phyloP scores from a whole-genome alignment of 2,329 filamentous ascomycete genomes.

The Septoria linicola region DNA sequence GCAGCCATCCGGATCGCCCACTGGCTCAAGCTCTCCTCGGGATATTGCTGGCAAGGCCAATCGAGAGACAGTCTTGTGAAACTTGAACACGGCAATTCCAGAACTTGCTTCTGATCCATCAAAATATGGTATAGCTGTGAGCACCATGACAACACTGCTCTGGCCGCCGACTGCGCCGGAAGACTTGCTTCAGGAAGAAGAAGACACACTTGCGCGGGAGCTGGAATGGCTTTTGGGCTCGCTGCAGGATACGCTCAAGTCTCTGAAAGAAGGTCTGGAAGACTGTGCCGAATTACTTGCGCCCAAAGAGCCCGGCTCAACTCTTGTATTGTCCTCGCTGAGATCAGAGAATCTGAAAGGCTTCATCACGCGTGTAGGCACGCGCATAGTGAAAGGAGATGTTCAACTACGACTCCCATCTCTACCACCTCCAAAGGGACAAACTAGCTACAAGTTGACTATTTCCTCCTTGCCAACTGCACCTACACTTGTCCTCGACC shows the following conservation, averaged over 20 bases:
- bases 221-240: constrained; percentile 63
- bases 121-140: neutral
- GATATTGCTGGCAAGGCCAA: too few species aligned
- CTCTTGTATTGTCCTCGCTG: constrained; percentile 82
- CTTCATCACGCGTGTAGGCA: constrained; percentile 83
- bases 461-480: constrained; percentile 55
- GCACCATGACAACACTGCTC: constrained; percentile 60
- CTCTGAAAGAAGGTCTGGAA: constrained; percentile 70
- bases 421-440: constrained; percentile 56
- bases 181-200: constrained; percentile 53
- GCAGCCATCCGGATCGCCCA: neutral
- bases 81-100: too few species aligned
- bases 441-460: constrained; percentile 52
- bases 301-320: constrained; percentile 80
- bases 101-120: constrained; percentile 3
- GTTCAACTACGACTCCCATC: constrained; percentile 75
- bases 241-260: constrained; percentile 60
- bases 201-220: constrained; percentile 56
- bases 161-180: constrained; percentile 58
- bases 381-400: constrained; percentile 85
- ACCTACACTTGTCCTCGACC: constrained; percentile 62
- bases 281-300: constrained; percentile 87
- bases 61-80: too few species aligned
- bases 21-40: constrained; percentile 1
- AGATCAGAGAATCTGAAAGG: constrained; percentile 90